Evolutionary conservation across 2,329 filamentous ascomycete species (phyloP).

Genomic region (Scopulariopsis brevicaulis): DNA sequence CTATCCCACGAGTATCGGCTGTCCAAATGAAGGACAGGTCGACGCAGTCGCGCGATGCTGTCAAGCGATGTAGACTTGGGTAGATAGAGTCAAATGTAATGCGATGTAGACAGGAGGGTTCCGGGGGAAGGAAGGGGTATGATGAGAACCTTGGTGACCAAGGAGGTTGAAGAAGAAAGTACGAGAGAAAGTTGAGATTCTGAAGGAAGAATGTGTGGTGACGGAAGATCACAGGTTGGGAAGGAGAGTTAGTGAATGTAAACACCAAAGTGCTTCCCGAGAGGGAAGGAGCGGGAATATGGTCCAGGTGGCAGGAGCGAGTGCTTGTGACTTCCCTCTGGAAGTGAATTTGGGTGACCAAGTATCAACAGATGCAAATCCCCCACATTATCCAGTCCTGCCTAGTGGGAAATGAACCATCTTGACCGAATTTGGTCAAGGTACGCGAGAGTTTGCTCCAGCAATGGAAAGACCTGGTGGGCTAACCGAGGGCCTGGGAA

Average conservation of each 20-base stretch:
- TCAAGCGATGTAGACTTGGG: not conserved
- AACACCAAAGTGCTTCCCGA: not conserved
- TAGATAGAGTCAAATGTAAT: not conserved
- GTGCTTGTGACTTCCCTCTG: not conserved
- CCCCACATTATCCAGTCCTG: too few species aligned
- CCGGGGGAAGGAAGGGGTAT: not conserved
- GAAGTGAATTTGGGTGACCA: not conserved
- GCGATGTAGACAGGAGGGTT: not conserved
- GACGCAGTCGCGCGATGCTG: not conserved
- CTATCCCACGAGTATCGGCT: not conserved
- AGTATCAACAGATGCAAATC: not conserved
- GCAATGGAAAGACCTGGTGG: too few species aligned
- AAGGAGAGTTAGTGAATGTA: not conserved
- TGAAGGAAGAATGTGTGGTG: not conserved
- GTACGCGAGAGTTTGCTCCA: too few species aligned
- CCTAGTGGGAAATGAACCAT: too few species aligned
- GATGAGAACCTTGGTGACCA: not conserved
- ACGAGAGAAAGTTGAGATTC: not conserved
- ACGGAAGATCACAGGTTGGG: not conserved
- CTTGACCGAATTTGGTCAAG: too few species aligned
- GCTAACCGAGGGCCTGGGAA: too few species aligned
- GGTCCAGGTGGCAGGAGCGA: not conserved
- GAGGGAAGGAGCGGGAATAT: not conserved
- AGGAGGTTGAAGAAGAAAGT: not conserved
- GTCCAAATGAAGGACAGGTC: not conserved